Percentiles rank a stretch among this genome's conserved stretches.
These are phyloP conservation scores for Eutrema yunnanense DNA, from an alignment of 345 rosid species.

Conservation along the genomic window DNA sequence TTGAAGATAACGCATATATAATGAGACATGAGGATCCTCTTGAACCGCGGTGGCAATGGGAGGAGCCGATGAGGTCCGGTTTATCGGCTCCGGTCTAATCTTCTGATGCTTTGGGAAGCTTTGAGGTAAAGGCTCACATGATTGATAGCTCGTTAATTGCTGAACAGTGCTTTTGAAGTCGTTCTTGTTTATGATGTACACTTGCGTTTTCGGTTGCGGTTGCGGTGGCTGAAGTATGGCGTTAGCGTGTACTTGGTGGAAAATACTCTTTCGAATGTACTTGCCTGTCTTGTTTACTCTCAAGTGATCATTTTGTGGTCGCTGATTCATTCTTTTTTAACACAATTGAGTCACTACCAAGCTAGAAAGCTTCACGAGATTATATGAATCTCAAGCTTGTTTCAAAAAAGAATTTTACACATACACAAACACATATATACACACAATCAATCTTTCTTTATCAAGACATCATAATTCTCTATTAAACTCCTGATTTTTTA, in stretches of 20 bases:
- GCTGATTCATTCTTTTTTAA: conserved; percentile 5
- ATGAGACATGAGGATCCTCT: conserved; percentile 52
- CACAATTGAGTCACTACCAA: neutral
- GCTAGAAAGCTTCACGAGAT: neutral
- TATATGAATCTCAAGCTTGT: neutral
- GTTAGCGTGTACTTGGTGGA: conserved; percentile 48
- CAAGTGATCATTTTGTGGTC: conserved; percentile 6
- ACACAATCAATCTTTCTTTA: neutral
- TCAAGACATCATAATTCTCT: neutral
- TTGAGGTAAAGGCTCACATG: conserved; percentile 55
- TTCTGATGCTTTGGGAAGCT: conserved; percentile 44
- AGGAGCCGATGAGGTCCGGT: conserved; percentile 33
- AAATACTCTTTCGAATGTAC: conserved; percentile 35
- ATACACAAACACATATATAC: neutral
- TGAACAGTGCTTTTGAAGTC: conserved; percentile 79
- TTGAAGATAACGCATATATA: conserved; percentile 63
- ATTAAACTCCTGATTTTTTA: neutral
- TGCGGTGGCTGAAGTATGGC: conserved; percentile 52
- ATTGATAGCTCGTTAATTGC: conserved; percentile 61
- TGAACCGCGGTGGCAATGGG: conserved; percentile 22
- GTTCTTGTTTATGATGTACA: conserved; percentile 78
- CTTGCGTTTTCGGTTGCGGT: conserved; percentile 39
- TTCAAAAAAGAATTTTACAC: neutral
- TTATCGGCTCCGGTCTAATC: conserved; percentile 13
- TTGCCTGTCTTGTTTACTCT: conserved; percentile 9